These are phyloP conservation scores for Plasmodium vivax DNA, from an alignment of 169 alveolate species.

Conservation along the genomic window DNA sequence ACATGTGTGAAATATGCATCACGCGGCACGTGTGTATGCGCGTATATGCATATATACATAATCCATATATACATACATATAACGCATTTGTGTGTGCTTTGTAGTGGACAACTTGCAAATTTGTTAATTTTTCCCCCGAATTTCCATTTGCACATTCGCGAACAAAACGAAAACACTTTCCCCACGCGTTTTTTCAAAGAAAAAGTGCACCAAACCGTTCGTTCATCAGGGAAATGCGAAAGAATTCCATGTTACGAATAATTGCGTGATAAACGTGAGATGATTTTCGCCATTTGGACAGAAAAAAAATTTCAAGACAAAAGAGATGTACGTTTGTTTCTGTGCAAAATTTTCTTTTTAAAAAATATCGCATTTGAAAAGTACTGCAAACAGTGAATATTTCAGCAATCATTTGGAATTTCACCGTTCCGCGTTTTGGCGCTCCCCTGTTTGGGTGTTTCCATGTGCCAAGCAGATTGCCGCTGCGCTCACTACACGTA, in stretches of 20 bases:
- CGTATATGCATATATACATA: not conserved
- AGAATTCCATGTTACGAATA: not conserved
- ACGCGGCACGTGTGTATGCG: not conserved
- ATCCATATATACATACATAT: not conserved
- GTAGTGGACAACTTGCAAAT: not conserved
- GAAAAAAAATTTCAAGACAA: not conserved
- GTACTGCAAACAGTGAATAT: not conserved
- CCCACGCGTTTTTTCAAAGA: not conserved
- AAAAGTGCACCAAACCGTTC: not conserved
- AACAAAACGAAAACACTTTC: not conserved
- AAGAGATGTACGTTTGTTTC: not conserved
- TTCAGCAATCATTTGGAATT: not conserved
- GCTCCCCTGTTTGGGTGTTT: not conserved
- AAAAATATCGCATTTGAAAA: not conserved
- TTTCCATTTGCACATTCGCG: not conserved
- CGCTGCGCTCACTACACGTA: not conserved
- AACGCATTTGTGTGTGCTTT: not conserved
- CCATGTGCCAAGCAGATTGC: not conserved
- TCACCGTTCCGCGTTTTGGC: not conserved
- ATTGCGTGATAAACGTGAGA: not conserved
- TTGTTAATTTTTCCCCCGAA: not conserved
- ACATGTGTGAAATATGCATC: constrained; percentile 3
- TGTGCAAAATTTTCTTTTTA: not conserved
- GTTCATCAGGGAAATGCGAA: not conserved
- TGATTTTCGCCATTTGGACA: not conserved